Conservation (phyloP, 2,329 filamentous ascomycete species). For the Aspergillus phoenicis region DNA sequence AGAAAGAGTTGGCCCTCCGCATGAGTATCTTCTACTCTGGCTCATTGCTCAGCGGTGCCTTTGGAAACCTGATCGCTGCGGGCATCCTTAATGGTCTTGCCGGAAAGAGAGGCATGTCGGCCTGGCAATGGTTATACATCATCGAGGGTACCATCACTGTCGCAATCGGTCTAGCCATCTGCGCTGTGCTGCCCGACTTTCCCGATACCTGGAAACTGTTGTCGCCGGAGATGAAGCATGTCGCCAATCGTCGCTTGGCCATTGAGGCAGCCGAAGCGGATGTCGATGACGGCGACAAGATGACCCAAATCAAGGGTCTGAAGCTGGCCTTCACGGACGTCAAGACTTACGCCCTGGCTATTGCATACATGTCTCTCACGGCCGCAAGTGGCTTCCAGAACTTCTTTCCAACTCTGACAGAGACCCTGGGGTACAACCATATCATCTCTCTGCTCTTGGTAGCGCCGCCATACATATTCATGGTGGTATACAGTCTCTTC, state of each 20-base stretch:
- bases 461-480: slow-evolving; percentile 58
- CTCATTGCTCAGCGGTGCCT: slow-evolving; percentile 53
- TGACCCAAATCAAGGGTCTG: slow-evolving; percentile 53
- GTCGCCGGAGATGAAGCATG: slow-evolving; percentile 48
- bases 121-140: slow-evolving; percentile 47
- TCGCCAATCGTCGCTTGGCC: slow-evolving; percentile 53
- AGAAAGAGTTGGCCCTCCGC: slow-evolving; percentile 53
- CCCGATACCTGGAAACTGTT: slow-evolving; percentile 50
- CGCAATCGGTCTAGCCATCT: slow-evolving; percentile 37
- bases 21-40: slow-evolving; percentile 58
- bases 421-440: slow-evolving; percentile 47
- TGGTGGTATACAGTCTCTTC: slow-evolving; percentile 52
- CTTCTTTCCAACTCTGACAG: slow-evolving; percentile 58
- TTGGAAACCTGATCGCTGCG: slow-evolving; percentile 58
- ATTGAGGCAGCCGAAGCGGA: slow-evolving; percentile 56
- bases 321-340: slow-evolving; percentile 56
- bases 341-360: slow-evolving; percentile 50
- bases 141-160: slow-evolving; percentile 43
- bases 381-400: slow-evolving; percentile 58
- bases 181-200: slow-evolving; percentile 44
- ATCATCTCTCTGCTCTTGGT: slow-evolving; percentile 55
- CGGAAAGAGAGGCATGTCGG: slow-evolving; percentile 36
- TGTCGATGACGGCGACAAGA: slow-evolving; percentile 51
- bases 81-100: slow-evolving; percentile 50
- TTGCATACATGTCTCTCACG: slow-evolving; percentile 54